Base-by-base conservation (phyloP, 208 protist species). In the Trypanosomatidae sp. region DNA sequence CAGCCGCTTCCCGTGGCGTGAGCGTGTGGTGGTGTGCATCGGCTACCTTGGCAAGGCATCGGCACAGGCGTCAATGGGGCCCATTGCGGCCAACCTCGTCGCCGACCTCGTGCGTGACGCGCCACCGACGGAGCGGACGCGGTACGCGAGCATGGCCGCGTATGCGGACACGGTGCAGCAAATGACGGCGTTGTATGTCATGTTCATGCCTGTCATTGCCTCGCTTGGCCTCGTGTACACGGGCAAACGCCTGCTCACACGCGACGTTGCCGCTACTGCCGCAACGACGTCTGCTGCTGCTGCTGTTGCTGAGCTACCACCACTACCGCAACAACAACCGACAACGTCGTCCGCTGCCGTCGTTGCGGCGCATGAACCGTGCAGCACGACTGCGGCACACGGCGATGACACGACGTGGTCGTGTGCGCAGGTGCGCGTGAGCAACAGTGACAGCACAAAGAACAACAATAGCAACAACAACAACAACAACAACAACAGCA, bases 11-110 rank as follows among this genome's bases (percentile, higher is more conserved):
- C 49, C 66, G 6, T 78, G 55, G 45, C 48, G 45, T 41, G 56
- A 83, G 25, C 77, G 79, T 47, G 24, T 83, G 15, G 56, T 89
- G 19, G 72, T 83, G 24, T 79, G 69, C 25, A 60, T 79, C 10
- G 80, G 75, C 19, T 89, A 81, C 46, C 40, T 71, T 13, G 71
- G 71, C 30, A 83, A 85, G 50, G 80, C 74, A 5, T 77, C 80
- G 15, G 74, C 75, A 23, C 80, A 89, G 66, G 74, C 71, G 18
- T 79, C 80, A 7, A 45, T 89, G 2, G 75, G 80, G 10, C 62
- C 80, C 20, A 56, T 89, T 33, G 75, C 75, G 4, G 63, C 67
- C 11, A 69, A 64, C 54, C 43, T 86, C 0, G 69, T 83, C 2
- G 53, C 60, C 1, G 32, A 33, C 35, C 57, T 67, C 48, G 56